Base-by-base conservation (phyloP, 148 eudicot genomes). In the Rhododendron ovatum region DNA sequence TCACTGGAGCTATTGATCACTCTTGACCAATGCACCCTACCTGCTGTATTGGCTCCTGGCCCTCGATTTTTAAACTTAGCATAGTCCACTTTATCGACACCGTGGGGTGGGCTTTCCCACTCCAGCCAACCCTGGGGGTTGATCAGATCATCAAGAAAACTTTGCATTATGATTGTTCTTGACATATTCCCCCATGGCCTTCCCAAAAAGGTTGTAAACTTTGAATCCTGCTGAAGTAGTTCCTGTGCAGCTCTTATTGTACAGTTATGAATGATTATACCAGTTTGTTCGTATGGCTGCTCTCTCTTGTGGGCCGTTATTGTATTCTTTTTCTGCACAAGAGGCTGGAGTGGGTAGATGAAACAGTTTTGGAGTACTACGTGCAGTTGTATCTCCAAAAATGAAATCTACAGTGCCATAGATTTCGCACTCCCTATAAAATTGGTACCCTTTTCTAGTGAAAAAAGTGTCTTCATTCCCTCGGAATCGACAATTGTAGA, bases 261-360 rank as follows among this genome's bases (percentile, higher is more conserved):
- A 63, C 93, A 88, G 35, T 88, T 90, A 28, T 92, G 94, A 14
- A 92, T 80, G 39, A 90, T 83, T 50, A 65, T 65, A 86, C 94
- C 92, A 1, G 88, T 88, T 12, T 86, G 78, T 35, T 84, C 81
- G 22, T 78, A 9, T 43, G 73, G 71, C 7, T 41, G 51, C 10
- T 65, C 61, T 50, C 88, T 81, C 50, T 89, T 89, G 57, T 88
- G 90, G 9, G 90, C 90, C 0, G 89, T 89, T 50, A 82, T 89
- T 43, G 77, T 74, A 63, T 85, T 88, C 55, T 45, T 75, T 76
- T 81, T 86, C n/a, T 37, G 53, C 13, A 43, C 85, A 81, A 86
- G 51, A 1, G 92, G 91, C 24, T 81, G 85, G 10, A 91, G 69
- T 45, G 89, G 84, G 47, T 79, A 74, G 82, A 92, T 84, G 53